These are phyloP conservation scores for Corchorus capsularis DNA, from an alignment of 345 rosid genomes.

Conservation along the genomic window DNA sequence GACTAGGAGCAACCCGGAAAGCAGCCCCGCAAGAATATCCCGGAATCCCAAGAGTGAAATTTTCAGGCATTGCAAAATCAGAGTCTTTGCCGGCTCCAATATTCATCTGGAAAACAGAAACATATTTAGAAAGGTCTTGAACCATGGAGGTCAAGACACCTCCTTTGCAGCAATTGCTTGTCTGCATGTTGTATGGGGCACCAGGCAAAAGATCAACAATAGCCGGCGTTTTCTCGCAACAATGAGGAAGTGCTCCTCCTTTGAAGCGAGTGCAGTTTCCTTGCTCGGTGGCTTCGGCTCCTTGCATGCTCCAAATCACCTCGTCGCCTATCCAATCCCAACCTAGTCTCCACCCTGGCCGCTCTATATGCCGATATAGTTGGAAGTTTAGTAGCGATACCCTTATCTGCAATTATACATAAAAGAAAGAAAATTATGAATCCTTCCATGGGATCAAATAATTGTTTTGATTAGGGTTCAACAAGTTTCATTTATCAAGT, in stretches of 20 bases:
- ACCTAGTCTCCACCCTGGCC: slow-evolving; percentile 79
- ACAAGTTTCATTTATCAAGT: too few relatives aligned
- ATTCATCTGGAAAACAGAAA: slow-evolving; percentile 52
- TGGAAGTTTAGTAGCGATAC: slow-evolving; percentile 67
- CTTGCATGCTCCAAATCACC: slow-evolving; percentile 74
- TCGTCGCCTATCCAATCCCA: slow-evolving; percentile 67
- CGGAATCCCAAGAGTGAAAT: slow-evolving; percentile 58
- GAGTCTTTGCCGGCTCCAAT: slow-evolving; percentile 31
- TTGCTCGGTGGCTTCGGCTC: slow-evolving; percentile 87
- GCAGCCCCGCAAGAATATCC: slow-evolving; percentile 68
- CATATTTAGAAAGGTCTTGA: slow-evolving; percentile 51
- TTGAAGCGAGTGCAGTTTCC: slow-evolving; percentile 70
- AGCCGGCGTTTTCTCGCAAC: slow-evolving; percentile 60
- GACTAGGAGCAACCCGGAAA: slow-evolving; percentile 45
- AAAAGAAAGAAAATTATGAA: too few relatives aligned
- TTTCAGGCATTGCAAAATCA: slow-evolving; percentile 48
- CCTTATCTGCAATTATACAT: slow-evolving; percentile 41
- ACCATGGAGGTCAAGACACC: slow-evolving; percentile 65
- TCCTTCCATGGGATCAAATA: too few relatives aligned
- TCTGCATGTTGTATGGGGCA: slow-evolving; percentile 50
- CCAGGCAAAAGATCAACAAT: slow-evolving; percentile 81
- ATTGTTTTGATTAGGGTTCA: too few relatives aligned
- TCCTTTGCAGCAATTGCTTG: slow-evolving; percentile 74
- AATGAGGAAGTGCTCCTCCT: slow-evolving; percentile 55
- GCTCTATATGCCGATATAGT: slow-evolving; percentile 67